Evolutionary conservation across 1,284 basidiomycete species (phyloP).

Genomic region (Leccinum griseonigrum): DNA sequence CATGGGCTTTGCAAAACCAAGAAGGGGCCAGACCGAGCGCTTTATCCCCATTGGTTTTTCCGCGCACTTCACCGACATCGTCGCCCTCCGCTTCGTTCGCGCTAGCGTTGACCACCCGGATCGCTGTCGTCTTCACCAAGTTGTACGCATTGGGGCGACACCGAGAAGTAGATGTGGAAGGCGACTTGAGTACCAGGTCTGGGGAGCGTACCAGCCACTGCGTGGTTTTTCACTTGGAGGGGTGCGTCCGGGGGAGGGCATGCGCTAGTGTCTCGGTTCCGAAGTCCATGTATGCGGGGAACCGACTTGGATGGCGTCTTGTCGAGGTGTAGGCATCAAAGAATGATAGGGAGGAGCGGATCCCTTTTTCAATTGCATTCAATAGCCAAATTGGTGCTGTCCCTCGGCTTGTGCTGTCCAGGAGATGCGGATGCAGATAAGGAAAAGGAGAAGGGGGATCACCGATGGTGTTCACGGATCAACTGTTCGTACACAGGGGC

Average conservation of each 20-base stretch:
- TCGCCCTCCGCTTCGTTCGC: conserved; percentile 31
- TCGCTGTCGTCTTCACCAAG: conserved; percentile 33
- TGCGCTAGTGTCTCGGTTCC: conserved; percentile 4
- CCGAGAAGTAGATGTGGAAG: not conserved
- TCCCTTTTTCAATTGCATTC: conserved; percentile 3
- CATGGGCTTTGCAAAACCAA: conserved; percentile 1
- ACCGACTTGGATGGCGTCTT: not conserved
- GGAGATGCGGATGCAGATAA: not conserved
- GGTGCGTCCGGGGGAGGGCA: not conserved
- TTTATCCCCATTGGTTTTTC: conserved; percentile 17
- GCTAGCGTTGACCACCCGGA: conserved; percentile 46
- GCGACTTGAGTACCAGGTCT: not conserved
- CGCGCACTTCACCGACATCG: conserved; percentile 20
- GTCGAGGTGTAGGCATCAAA: not conserved
- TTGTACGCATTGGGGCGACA: conserved; percentile 31
- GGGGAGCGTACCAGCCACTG: not conserved
- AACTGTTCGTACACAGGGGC: not conserved
- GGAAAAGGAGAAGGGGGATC: not conserved
- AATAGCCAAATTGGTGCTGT: conserved; percentile 7
- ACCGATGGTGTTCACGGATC: not conserved
- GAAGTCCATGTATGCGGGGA: conserved; percentile 9
- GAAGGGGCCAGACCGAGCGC: conserved; percentile 33
- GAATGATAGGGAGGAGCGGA: not conserved
- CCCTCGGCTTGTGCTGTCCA: not conserved
- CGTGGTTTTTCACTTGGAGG: conserved; percentile 6